Base-by-base conservation (phyloP, 306 rosid species). In the Prunus davidiana region DNA sequence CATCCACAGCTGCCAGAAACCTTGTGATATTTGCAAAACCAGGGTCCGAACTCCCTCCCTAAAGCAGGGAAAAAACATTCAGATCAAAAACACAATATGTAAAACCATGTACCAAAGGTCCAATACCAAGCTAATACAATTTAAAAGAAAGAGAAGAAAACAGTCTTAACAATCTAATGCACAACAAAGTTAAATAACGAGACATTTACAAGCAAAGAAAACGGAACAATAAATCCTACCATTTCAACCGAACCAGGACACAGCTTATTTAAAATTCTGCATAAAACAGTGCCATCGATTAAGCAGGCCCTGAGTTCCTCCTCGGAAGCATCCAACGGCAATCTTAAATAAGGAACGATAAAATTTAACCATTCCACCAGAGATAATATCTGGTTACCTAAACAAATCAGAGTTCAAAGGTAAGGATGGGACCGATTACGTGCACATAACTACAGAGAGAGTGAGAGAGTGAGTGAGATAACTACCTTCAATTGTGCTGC, bases 291-390 rank as follows among this genome's bases (percentile, higher is more conserved):
- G 81, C 98, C 98, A 88, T 95, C 97, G 74, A 74, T 78, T 86
- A 95, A 81, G 82, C 86, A 87, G 28, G 46, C 80, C 79, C 97
- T 89, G 70, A 95, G 68, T 62, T 95, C 97, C 80, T 90, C 96
- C 83, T 79, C 90, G 9, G 98, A 87, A 81, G 90, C 88, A 71
- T 88, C 97, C 79, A 70, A 66, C 27, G 97, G 91, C 75, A 95
- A 76, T 81, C 86, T 86, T 63, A 89, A 61, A 77, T 88, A 80
- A 52, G 98, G 98, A 79, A 95, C 87, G 82, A 88, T 82, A 27
- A 58, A 78, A 87, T 92, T 87, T 72, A 96, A 84, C 98, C 99
- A 92, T 74, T 87, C 87, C 86, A 95, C 85, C 77, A 95, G 68
- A 62, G 91, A 78, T 41, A 71, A 72, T 63, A 77, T 83, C 77